Base-by-base conservation (phyloP, 2,329 filamentous ascomycete genomes). In the Tetracladium maxilliforme region DNA sequence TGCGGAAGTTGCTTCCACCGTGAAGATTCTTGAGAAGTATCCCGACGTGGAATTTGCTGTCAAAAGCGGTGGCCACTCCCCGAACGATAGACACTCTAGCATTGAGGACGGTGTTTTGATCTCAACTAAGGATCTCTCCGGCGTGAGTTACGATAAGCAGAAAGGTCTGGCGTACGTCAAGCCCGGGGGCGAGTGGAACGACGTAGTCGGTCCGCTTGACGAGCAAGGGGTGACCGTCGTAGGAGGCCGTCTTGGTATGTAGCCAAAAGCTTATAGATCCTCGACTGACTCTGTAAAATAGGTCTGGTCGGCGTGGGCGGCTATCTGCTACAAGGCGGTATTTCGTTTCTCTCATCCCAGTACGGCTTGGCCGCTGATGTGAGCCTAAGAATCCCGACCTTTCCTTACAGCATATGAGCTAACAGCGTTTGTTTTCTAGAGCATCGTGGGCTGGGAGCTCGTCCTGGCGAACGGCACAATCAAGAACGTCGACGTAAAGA, bases 61-160 rank as follows among this genome's bases (percentile, higher is more conserved):
- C 28, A 48, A 50, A 33, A 48, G 46, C 25, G 51, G 49, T 10
- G 49, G 55, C 3, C 52, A 58, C 30, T 40, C 47, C 25, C 47
- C 50, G 1, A 52, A 53, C 27, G 30, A 33, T 6, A 40, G 45
- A 2, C 47, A 48, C 24, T 38, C 48, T 6, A 47, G 39, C 13
- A 34, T 50, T 5, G 24, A 44, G 19, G 47, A 47, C 26, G 50
- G 51, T 21, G 44, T 54, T 2, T 36, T 54, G 12, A 48, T 54
- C 27, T 39, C 45, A 6, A 41, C 46, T 34, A 40, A 40, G 23
- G 40, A 50, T 13, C 31, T 53, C 25, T 34, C 31, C 10, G 51
- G 47, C 14, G 43, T 44, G 10, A 49, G 39, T 10, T 50, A 49
- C 18, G 47, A 49, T 23, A 38, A 37, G 3, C 33, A 29, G 6